A percentile compares a stretch with the other conserved stretches of the same genome.
Evolutionary conservation across 1,139 yeast species (phyloP).

Genomic region (Maudiozyma humilis): DNA sequence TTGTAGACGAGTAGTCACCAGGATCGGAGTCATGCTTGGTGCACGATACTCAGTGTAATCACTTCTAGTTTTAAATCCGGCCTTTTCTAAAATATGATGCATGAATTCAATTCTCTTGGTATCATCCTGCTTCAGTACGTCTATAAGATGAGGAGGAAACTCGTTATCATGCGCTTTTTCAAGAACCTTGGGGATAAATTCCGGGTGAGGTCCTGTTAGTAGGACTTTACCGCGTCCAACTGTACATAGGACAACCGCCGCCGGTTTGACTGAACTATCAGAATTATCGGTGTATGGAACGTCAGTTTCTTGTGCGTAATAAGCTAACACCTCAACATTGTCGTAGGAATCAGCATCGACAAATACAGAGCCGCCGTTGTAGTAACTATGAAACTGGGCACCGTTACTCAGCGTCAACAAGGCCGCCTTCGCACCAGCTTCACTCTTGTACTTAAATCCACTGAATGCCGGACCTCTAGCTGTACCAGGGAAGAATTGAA

Average conservation of each 20-base stretch:
- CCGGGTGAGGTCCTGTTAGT: slow-evolving; percentile 88
- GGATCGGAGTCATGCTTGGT: slow-evolving; percentile 60
- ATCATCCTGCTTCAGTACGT: slow-evolving; percentile 39
- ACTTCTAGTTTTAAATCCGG: slow-evolving; percentile 61
- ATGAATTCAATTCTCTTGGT: slow-evolving; percentile 47
- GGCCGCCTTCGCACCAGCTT: slow-evolving; percentile 63
- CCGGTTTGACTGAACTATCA: slow-evolving; percentile 36
- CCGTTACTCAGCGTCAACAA: slow-evolving; percentile 37
- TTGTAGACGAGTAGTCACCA: slow-evolving; percentile 18
- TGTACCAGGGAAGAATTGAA: slow-evolving; percentile 71
- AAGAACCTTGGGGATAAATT: slow-evolving; percentile 55
- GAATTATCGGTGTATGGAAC: slow-evolving; percentile 35
- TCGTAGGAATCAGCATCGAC: slow-evolving; percentile 56
- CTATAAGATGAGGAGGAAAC: slow-evolving; percentile 35
- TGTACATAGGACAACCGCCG: slow-evolving; percentile 60
- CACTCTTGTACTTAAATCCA: slow-evolving; percentile 74
- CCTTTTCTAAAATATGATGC: slow-evolving; percentile 43
- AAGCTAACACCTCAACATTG: slow-evolving; percentile 64
- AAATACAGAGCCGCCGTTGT: slow-evolving; percentile 86
- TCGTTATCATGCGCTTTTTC: slow-evolving; percentile 30
- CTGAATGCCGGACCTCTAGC: slow-evolving; percentile 73
- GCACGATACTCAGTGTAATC: slow-evolving; percentile 40
- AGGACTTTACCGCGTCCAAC: slow-evolving; percentile 72
- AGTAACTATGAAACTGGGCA: slow-evolving; percentile 32
- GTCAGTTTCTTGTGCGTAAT: slow-evolving; percentile 42